Conservation (phyloP, 139 green algal species). For the Chlamydomonas sp. region DNA sequence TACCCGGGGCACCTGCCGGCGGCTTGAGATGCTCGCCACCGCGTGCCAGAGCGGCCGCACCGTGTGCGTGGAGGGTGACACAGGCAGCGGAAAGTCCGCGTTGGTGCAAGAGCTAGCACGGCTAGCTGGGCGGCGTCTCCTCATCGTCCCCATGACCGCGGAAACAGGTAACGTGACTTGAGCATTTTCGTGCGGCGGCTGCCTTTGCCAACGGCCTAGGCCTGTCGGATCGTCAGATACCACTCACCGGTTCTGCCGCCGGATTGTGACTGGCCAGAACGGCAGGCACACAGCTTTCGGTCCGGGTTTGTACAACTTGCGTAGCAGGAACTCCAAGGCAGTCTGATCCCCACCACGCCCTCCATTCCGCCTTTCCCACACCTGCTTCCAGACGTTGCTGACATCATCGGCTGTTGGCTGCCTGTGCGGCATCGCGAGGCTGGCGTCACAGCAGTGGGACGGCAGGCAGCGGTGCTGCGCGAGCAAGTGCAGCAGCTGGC, state of each 20-base stretch:
- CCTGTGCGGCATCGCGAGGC: too few relatives aligned
- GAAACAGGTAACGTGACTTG: slow-evolving; percentile 34
- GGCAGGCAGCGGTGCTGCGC: not conserved
- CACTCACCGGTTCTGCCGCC: too few relatives aligned
- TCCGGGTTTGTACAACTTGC: too few relatives aligned
- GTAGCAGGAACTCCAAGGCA: too few relatives aligned
- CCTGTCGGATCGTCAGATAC: too few relatives aligned
- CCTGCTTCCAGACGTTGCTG: not conserved
- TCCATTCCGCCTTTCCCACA: too few relatives aligned
- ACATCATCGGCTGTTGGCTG: slow-evolving; percentile 15
- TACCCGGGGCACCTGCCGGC: slow-evolving; percentile 26
- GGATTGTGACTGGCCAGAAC: too few relatives aligned
- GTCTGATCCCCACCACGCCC: too few relatives aligned
- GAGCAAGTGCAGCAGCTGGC: not conserved
- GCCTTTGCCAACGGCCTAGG: too few relatives aligned
- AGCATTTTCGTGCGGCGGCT: too few relatives aligned
- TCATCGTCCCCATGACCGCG: slow-evolving; percentile 12
- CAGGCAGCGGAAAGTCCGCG: slow-evolving; percentile 6
- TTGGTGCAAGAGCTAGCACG: slow-evolving; percentile 48
- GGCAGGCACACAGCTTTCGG: too few relatives aligned
- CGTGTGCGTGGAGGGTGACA: slow-evolving; percentile 48
- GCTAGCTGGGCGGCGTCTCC: slow-evolving; percentile 32
- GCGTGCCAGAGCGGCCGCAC: slow-evolving; percentile 39
- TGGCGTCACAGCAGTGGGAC: not conserved
- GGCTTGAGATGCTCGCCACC: slow-evolving; percentile 43